These are phyloP conservation scores for Ogataea methanolica DNA, from an alignment of 805 yeast genomes.

Conservation along the genomic window DNA sequence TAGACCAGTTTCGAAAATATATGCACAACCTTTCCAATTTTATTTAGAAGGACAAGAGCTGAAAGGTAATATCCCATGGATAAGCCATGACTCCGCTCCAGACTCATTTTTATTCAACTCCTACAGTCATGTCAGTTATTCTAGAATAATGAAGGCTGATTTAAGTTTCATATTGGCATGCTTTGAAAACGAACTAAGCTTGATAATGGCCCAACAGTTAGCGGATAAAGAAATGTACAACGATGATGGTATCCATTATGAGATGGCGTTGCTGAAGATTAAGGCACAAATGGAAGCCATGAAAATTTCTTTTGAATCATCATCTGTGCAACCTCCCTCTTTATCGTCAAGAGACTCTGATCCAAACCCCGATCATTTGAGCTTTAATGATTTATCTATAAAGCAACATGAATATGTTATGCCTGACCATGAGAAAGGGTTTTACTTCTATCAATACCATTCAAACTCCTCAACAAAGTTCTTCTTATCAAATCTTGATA, in stretches of 20 bases:
- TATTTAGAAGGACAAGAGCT: conserved; percentile 20
- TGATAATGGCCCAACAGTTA: conserved; percentile 46
- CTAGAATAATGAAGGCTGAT: conserved; percentile 70
- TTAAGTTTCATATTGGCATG: conserved; percentile 46
- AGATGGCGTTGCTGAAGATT: conserved; percentile 53
- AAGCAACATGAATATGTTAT: conserved; percentile 12
- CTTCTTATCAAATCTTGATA: conserved; percentile 75
- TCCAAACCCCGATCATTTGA: conserved; percentile 8
- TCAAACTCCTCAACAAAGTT: conserved; percentile 62
- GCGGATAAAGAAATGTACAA: conserved; percentile 57
- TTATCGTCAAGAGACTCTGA: conserved; percentile 1
- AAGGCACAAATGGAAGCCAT: conserved; percentile 39
- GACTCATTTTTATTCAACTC: conserved; percentile 19
- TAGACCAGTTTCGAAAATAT: conserved; percentile 29
- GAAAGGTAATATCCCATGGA: conserved; percentile 53
- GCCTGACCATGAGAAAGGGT: conserved; percentile 38
- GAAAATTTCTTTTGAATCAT: conserved; percentile 27
- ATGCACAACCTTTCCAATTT: conserved; percentile 29
- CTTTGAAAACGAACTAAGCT: conserved; percentile 54
- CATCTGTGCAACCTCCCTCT: not conserved
- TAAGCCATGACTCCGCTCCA: conserved; percentile 24
- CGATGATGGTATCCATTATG: conserved; percentile 52
- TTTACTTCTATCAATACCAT: conserved; percentile 66
- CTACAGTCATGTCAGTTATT: conserved; percentile 39
- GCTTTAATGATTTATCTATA: conserved; percentile 14